phyloP scores from a whole-genome alignment of 2,329 filamentous ascomycete genomes.

The Ascochyta clinopodiicola region DNA sequence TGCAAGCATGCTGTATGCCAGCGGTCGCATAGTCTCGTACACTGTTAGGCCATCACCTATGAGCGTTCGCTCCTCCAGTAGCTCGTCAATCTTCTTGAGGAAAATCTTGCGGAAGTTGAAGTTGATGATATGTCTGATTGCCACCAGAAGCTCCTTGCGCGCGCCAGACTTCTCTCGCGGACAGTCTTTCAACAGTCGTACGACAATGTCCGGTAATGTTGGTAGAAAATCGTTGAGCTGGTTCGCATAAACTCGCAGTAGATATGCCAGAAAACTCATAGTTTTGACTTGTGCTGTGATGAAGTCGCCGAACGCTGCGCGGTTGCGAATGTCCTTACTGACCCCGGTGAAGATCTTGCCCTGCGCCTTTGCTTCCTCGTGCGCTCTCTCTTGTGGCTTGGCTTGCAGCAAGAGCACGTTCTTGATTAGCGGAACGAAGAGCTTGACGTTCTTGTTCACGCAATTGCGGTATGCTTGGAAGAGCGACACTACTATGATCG shows the following conservation, averaged over 20 bases:
- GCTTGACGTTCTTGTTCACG: conserved; percentile 83
- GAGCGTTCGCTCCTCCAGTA: conserved; percentile 90
- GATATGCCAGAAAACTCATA: conserved; percentile 96
- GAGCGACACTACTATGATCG: conserved; percentile 97
- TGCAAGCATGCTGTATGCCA: conserved; percentile 98
- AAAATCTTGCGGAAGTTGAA: conserved; percentile 98
- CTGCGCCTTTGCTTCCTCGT: conserved; percentile 79
- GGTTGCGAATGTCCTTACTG: conserved; percentile 90
- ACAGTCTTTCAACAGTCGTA: conserved; percentile 90
- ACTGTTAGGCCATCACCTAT: conserved; percentile 96
- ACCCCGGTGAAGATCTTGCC: conserved; percentile 90
- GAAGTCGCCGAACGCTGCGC: conserved; percentile 94
- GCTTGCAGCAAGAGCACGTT: conserved; percentile 86
- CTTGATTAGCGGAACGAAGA: conserved; percentile 94
- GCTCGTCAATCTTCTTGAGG: conserved; percentile 88
- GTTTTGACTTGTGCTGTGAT: conserved; percentile 99
- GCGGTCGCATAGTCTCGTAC: conserved; percentile 91
- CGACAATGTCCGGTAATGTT: conserved; percentile 84
- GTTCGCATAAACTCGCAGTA: conserved; percentile 85
- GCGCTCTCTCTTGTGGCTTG: conserved; percentile 89
- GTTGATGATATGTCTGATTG: conserved; percentile 97
- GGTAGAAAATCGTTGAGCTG: conserved; percentile 88
- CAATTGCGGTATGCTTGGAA: conserved; percentile 89
- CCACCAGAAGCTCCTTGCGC: conserved; percentile 92
- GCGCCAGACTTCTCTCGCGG: conserved; percentile 92